phyloP scores from a whole-genome alignment of 768 basidiomycete genomes.

The Leucocoprinus sp. region DNA sequence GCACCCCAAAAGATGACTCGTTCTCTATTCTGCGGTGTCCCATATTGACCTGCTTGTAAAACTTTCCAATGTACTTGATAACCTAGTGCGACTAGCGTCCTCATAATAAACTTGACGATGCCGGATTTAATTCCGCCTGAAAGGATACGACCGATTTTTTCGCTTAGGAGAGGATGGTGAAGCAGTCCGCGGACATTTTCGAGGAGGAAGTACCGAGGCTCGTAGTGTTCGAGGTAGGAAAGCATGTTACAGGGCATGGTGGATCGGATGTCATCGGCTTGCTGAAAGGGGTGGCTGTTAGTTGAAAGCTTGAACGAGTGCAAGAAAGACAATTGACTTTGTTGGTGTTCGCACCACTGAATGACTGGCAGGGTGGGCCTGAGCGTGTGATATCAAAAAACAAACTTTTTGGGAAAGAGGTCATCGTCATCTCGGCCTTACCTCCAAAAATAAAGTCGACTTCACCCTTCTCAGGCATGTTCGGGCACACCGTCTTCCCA shows the following conservation, averaged over 20 bases:
- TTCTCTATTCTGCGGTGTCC: conserved; percentile 58
- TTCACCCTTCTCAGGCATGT: conserved; percentile 49
- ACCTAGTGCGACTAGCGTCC: conserved; percentile 57
- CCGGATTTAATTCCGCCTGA: conserved; percentile 39
- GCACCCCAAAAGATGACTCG: conserved; percentile 67
- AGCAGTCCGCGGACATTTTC: conserved; percentile 69
- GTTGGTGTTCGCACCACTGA: conserved; percentile 54
- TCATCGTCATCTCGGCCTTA: no score
- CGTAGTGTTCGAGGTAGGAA: conserved; percentile 57
- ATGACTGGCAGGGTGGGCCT: conserved; percentile 77
- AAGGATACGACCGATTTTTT: conserved; percentile 23
- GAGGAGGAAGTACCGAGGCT: conserved; percentile 55
- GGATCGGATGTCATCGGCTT: conserved; percentile 55
- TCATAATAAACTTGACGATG: conserved; percentile 58
- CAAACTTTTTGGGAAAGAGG: no score
- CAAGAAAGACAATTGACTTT: conserved; percentile 28
- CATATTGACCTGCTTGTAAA: conserved; percentile 65
- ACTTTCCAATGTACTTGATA: conserved; percentile 64
- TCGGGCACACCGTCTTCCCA: conserved; percentile 26
- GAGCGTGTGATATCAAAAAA: neutral
- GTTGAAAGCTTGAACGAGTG: neutral
- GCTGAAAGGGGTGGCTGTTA: conserved; percentile 23
- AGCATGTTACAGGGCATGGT: conserved; percentile 65
- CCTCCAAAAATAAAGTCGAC: conserved; percentile 73
- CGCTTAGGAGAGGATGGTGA: conserved; percentile 30